Evolutionary conservation across 2,329 filamentous ascomycete genomes (phyloP).

Genomic region (Cercospora janseana): DNA sequence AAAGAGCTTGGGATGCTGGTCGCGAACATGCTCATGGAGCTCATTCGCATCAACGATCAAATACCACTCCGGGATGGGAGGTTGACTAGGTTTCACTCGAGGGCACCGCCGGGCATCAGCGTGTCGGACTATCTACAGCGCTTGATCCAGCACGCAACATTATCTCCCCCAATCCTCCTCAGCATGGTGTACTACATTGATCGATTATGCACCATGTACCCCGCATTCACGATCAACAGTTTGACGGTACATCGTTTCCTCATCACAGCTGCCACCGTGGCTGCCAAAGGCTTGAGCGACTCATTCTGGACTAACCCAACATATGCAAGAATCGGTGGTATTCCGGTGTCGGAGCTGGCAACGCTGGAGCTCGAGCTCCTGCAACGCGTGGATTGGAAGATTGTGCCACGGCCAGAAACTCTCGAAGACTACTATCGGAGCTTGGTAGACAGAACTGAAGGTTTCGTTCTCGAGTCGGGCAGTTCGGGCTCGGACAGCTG

Average conservation of each 20-base stretch:
- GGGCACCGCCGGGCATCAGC: slow-evolving; percentile 82
- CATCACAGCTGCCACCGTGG: slow-evolving; percentile 92
- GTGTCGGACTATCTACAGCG: slow-evolving; percentile 91
- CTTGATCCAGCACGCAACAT: slow-evolving; percentile 86
- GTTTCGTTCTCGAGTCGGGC: slow-evolving; percentile 53
- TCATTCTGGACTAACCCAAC: slow-evolving; percentile 98
- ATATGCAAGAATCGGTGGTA: slow-evolving; percentile 89
- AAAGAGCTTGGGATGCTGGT: slow-evolving; percentile 89
- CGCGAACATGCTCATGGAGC: slow-evolving; percentile 89
- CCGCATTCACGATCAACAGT: slow-evolving; percentile 93
- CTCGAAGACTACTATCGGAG: slow-evolving; percentile 91
- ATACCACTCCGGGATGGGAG: slow-evolving; percentile 81
- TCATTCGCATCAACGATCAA: slow-evolving; percentile 88
- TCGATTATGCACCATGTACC: slow-evolving; percentile 84
- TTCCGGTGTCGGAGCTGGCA: slow-evolving; percentile 84
- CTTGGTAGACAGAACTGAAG: slow-evolving; percentile 67
- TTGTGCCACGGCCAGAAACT: slow-evolving; percentile 91
- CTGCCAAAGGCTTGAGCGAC: slow-evolving; percentile 92
- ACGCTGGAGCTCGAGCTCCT: slow-evolving; percentile 91
- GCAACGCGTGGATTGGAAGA: slow-evolving; percentile 90
- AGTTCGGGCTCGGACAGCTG: slow-evolving; percentile 24
- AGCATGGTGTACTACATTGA: slow-evolving; percentile 99
- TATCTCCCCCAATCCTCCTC: slow-evolving; percentile 89
- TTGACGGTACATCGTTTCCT: slow-evolving; percentile 96
- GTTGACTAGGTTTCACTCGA: slow-evolving; percentile 86